These are phyloP conservation scores for Clohesyomyces aquaticus DNA, from an alignment of 495 filamentous ascomycete genomes.

Conservation along the genomic window DNA sequence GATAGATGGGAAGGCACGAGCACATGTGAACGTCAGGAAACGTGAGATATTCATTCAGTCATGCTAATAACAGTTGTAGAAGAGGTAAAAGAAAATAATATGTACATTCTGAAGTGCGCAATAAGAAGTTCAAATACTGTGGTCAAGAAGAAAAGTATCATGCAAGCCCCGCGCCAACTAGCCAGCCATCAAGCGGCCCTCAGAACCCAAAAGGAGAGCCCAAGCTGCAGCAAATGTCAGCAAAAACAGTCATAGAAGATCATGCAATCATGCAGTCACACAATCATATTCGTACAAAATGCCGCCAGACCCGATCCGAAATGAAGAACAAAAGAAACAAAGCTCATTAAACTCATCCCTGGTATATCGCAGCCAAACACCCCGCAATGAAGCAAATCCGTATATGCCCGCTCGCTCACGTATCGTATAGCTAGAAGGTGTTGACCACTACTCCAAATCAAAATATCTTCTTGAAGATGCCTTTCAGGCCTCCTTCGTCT, in stretches of 20 bases:
- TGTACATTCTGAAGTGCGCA: neutral
- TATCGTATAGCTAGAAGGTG: constrained; percentile 1
- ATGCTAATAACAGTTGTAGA: neutral
- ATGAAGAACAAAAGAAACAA: constrained; percentile 2
- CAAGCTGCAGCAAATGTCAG: neutral
- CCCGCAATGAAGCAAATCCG: constrained; percentile 26
- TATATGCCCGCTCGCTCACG: neutral
- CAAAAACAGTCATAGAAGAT: neutral
- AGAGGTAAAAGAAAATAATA: neutral
- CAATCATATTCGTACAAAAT: constrained; percentile 22
- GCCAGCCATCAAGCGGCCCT: neutral
- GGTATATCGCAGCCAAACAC: constrained; percentile 17
- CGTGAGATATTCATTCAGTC: neutral
- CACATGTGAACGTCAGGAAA: neutral
- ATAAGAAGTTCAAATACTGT: neutral
- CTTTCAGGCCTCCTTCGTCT: constrained; percentile 33
- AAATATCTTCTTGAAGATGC: constrained; percentile 36
- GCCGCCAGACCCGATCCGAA: constrained; percentile 19
- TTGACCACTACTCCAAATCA: neutral
- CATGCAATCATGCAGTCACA: neutral
- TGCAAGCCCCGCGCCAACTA: neutral
- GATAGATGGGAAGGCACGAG: too few relatives aligned
- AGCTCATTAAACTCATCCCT: constrained; percentile 3
- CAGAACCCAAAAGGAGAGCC: neutral
- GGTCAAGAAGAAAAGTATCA: neutral